Evolutionary conservation across 192 early-diverging fungal genomes (phyloP).

Genomic region (Kappamyces sp.): DNA sequence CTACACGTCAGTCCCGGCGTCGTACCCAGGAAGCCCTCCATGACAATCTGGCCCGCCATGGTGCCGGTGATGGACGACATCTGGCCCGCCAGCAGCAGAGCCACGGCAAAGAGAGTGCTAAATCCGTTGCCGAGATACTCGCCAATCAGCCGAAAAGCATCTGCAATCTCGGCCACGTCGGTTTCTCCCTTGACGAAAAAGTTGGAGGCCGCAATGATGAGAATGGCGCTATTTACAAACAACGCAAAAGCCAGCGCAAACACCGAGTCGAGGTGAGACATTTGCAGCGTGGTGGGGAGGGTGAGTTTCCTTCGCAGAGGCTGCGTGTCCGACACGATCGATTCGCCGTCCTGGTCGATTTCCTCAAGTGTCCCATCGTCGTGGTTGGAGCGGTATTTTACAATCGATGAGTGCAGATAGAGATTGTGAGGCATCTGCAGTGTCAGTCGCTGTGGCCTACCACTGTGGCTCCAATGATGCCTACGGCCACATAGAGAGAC

Average conservation of each 20-base stretch:
- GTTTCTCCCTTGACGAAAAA: slow-evolving; percentile 51
- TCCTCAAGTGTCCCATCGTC: slow-evolving; percentile 22
- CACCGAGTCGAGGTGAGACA: slow-evolving; percentile 59
- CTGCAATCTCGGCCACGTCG: slow-evolving; percentile 57
- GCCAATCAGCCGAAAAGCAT: slow-evolving; percentile 57
- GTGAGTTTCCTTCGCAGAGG: slow-evolving; percentile 11
- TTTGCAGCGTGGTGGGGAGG: slow-evolving; percentile 40
- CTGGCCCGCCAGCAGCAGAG: slow-evolving; percentile 71
- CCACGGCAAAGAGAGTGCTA: slow-evolving; percentile 67
- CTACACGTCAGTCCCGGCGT: slow-evolving; percentile 31
- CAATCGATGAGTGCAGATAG: slow-evolving; percentile 71
- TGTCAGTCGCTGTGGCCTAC: not conserved
- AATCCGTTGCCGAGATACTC: slow-evolving; percentile 57
- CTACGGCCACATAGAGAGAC: slow-evolving; percentile 64
- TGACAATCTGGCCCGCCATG: slow-evolving; percentile 79
- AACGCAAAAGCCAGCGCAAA: slow-evolving; percentile 66
- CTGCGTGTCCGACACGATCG: slow-evolving; percentile 10
- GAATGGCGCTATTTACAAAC: slow-evolving; percentile 71
- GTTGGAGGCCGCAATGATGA: slow-evolving; percentile 70
- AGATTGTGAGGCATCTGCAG: slow-evolving; percentile 84
- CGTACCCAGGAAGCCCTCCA: slow-evolving; percentile 63
- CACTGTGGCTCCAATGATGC: slow-evolving; percentile 81
- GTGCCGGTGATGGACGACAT: slow-evolving; percentile 75
- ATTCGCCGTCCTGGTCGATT: slow-evolving; percentile 20
- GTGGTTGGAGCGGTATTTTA: slow-evolving; percentile 50